Percentiles rank a stretch among this genome's conserved stretches.
Evolutionary conservation across 2,329 filamentous ascomycete genomes (phyloP).

Genomic region (Verticillium albo-atrum): DNA sequence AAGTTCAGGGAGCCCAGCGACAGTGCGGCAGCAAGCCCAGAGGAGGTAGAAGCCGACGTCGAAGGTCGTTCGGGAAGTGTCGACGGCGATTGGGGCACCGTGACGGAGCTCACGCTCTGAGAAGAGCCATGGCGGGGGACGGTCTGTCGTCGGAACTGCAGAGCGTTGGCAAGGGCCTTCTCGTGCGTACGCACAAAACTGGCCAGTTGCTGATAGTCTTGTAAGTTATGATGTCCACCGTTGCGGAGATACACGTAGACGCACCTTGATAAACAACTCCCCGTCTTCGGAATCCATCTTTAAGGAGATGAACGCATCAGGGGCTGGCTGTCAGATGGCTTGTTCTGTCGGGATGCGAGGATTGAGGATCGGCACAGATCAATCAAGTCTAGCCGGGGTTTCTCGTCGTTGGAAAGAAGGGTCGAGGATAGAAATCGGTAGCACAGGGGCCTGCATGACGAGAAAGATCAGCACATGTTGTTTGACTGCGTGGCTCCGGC

Average conservation of each 20-base stretch:
- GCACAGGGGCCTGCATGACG: background rate
- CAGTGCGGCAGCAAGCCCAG: constrained; percentile 75
- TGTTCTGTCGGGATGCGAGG: background rate
- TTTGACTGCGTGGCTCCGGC: background rate
- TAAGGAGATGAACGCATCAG: constrained; percentile 46
- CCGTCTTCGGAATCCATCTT: constrained; percentile 87
- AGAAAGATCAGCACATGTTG: background rate
- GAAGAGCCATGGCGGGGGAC: constrained; percentile 65
- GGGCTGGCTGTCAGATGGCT: constrained; percentile 6
- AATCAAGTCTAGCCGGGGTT: background rate
- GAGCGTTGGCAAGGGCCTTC: constrained; percentile 91
- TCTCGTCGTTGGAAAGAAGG: background rate
- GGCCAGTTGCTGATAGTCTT: constrained; percentile 72
- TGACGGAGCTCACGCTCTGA: constrained; percentile 57
- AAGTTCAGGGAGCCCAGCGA: constrained; percentile 84
- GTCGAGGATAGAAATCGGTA: background rate
- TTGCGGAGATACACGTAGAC: constrained; percentile 9
- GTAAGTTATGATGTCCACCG: constrained; percentile 19
- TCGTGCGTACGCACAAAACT: constrained; percentile 96
- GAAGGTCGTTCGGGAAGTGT: constrained; percentile 58
- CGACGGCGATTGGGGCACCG: constrained; percentile 46
- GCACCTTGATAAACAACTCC: constrained; percentile 82
- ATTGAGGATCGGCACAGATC: background rate
- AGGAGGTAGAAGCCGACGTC: constrained; percentile 65
- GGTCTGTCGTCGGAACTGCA: constrained; percentile 76